Base-by-base conservation (phyloP, 352 stramenopile species). In the Phytophthora hybrid region DNA sequence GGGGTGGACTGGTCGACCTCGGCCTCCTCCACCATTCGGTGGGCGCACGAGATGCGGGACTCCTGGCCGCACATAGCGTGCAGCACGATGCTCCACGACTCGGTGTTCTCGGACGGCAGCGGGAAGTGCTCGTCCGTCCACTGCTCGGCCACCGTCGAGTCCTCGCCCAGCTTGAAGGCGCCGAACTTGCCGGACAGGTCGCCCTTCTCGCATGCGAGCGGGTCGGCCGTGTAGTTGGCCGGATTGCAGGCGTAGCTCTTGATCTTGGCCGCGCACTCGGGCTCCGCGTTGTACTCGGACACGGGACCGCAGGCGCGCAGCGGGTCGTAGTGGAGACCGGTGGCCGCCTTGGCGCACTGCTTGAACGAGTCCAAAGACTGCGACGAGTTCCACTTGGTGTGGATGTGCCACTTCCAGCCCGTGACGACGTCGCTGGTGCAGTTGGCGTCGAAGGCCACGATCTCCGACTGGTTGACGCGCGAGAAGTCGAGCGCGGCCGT, bases 131-230 rank as follows among this genome's bases (percentile, higher is more conserved):
- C 26, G 63, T 94, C 84, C 14, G 66, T 78, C 73, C 73, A 93
- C 29, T 77, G 65, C 1, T 63, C 69, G 0, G 21, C 60, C 9
- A 84, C 74, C 2, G 67, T 77, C 18, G 57, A 54, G 39, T 69
- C 47, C 26, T 79, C 53, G 47, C 71, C 65, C 3, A 79, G 39
- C n/a, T 73, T 71, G 8, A 89, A 68, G 41, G 69, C 69, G 44
- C 83, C 83, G 49, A 93, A 79, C 59, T 93, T 91, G 37, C 85
- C 83, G 11, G 81, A 85, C 34, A 93, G 47, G 51, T 91, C 83
- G 8, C 85, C 85, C 55, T 84, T 82, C 63, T 91, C 83, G 31
- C 85, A 92, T 16, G 59, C 60, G 19, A 66, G 52, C 23, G 72
- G 76, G 69, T 90, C 59, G 26, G 65, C 23, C 8, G 31, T 60